These are phyloP conservation scores for Tephrocybe sp. DNA, from an alignment of 768 basidiomycete genomes.

Conservation along the genomic window DNA sequence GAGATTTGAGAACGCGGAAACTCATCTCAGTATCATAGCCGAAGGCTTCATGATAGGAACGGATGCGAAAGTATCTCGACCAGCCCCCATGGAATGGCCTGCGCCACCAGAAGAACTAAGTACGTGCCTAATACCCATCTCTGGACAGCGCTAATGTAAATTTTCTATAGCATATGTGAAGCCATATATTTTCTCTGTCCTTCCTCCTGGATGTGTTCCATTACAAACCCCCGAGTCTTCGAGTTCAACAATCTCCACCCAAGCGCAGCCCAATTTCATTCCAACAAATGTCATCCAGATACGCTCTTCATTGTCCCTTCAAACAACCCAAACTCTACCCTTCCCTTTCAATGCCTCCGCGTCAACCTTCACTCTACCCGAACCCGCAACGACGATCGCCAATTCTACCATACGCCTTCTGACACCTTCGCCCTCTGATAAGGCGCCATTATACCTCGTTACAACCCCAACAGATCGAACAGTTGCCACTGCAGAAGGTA, in stretches of 20 bases:
- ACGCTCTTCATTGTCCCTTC: constrained; percentile 65
- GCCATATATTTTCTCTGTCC: constrained; percentile 74
- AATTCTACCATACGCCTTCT: constrained; percentile 65
- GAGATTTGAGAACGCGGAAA: too few relatives aligned
- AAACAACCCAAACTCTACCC: constrained; percentile 56
- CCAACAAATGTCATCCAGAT: constrained; percentile 66
- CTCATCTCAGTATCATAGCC: too few relatives aligned
- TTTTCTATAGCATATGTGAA: constrained; percentile 56
- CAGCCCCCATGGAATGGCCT: constrained; percentile 63
- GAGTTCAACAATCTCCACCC: constrained; percentile 19
- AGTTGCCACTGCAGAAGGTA: constrained; percentile 65
- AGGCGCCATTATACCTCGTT: constrained; percentile 58
- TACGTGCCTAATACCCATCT: constrained; percentile 21
- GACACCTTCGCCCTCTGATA: constrained; percentile 48
- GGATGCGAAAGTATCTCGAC: constrained; percentile 53
- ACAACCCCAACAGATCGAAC: constrained; percentile 75
- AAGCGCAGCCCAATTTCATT: constrained; percentile 36
- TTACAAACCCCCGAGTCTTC: constrained; percentile 23
- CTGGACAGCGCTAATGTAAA: not conserved
- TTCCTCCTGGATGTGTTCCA: constrained; percentile 64
- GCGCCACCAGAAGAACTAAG: constrained; percentile 81
- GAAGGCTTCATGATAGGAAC: constrained; percentile 63
- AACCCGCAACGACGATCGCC: constrained; percentile 21
- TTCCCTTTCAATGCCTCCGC: constrained; percentile 54
- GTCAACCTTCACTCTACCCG: constrained; percentile 22